These are phyloP conservation scores for Suhomyces faveliae DNA, from an alignment of 805 yeast genomes.

Conservation along the genomic window DNA sequence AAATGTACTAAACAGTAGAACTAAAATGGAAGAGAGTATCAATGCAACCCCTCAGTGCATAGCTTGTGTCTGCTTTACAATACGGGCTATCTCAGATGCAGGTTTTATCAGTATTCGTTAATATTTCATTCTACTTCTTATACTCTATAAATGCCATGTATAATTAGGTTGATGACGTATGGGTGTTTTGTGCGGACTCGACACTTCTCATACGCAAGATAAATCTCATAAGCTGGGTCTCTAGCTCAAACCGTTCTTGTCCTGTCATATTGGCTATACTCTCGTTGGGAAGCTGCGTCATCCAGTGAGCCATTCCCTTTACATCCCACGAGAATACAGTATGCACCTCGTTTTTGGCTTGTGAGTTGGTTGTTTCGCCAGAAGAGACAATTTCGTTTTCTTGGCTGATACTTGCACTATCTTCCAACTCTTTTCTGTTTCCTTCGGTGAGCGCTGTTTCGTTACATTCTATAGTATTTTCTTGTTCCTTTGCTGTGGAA, in stretches of 20 bases:
- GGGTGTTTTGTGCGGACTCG: background rate
- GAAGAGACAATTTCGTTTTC: background rate
- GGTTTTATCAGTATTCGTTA: too few species aligned
- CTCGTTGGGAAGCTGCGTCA: constrained; percentile 3
- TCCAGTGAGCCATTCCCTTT: constrained; percentile 1
- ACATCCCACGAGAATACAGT: background rate
- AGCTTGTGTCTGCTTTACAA: too few species aligned
- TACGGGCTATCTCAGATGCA: too few species aligned
- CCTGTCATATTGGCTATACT: constrained; percentile 17
- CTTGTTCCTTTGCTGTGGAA: background rate
- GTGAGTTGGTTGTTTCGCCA: background rate
- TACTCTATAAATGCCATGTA: background rate
- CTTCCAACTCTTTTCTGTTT: background rate
- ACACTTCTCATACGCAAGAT: constrained; percentile 32
- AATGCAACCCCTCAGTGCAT: too few species aligned
- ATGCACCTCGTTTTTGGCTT: background rate
- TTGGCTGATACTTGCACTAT: background rate
- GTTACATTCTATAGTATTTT: too few species aligned
- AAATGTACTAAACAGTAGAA: too few species aligned
- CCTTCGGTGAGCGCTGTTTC: too few species aligned
- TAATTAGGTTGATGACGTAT: background rate
- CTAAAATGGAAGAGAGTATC: too few species aligned
- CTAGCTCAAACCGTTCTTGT: constrained; percentile 25
- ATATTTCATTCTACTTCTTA: too few species aligned
- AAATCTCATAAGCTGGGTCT: constrained; percentile 31